A percentile compares a stretch with the other conserved stretches of the same genome.
Conservation (phyloP, 1,139 yeast genomes). For the Geotrichum australiense region DNA sequence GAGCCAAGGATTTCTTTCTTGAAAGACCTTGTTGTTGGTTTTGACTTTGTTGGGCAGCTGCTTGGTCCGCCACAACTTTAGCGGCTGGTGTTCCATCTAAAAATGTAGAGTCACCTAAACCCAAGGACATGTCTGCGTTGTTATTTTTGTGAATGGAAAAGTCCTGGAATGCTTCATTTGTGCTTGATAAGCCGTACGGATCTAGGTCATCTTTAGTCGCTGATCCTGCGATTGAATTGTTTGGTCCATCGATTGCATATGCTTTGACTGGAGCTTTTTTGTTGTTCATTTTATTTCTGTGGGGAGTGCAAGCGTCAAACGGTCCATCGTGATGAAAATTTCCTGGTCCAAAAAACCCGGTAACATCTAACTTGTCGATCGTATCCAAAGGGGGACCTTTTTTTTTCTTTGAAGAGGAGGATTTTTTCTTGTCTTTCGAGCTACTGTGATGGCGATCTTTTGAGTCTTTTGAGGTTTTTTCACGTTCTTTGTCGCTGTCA, state of each 20-base stretch:
- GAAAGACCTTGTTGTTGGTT: conserved; percentile 27
- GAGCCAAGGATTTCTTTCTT: conserved; percentile 64
- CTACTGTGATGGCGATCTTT: conserved; percentile 2
- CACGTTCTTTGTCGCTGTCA: conserved; percentile 5
- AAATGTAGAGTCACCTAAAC: conserved; percentile 86
- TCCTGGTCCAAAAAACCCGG: conserved; percentile 89
- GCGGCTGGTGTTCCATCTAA: conserved; percentile 97
- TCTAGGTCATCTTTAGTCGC: conserved; percentile 34
- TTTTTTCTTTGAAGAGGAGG: conserved; percentile 33
- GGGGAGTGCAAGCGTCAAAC: conserved; percentile 96
- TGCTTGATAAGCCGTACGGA: conserved; percentile 31
- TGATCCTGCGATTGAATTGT: conserved; percentile 65
- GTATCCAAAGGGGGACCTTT: conserved; percentile 66
- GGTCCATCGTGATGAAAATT: conserved; percentile 96
- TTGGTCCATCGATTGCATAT: conserved; percentile 93
- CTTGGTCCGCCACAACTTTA: conserved; percentile 35
- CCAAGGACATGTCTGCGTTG: conserved; percentile 80
- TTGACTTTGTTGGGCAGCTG: conserved; percentile 22
- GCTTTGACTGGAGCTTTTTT: conserved; percentile 85
- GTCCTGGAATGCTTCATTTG: conserved; percentile 31
- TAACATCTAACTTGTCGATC: conserved; percentile 89
- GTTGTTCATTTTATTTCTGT: conserved; percentile 77
- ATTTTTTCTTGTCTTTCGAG: conserved; percentile 7
- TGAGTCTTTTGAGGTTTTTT: conserved; percentile 5
- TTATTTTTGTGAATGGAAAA: conserved; percentile 48